Evolutionary conservation across 2,329 filamentous ascomycete genomes (phyloP), one percentile per base, ranked within the genome.

Genomic region (Apiospora sp.): DNA sequence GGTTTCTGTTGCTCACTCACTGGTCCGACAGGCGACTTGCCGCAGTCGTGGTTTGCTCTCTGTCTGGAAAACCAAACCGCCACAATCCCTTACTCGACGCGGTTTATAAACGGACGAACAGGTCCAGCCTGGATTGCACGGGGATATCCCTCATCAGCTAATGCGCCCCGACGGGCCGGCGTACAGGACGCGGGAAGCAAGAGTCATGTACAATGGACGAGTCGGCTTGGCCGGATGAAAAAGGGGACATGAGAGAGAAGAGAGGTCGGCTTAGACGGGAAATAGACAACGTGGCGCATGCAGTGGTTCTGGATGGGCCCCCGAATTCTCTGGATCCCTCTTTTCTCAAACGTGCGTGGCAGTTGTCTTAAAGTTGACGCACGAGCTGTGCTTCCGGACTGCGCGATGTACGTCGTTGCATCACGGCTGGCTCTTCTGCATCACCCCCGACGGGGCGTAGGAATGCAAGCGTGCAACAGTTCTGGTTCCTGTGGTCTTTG

Each of bases 341-440:
- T 49, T 24, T 64, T 24, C 34, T 64, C 34, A 64, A 64, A 64
- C 34, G 19, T 64, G 58, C 58, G 34, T 41, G 58, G 58, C 34
- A 13, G 58, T 24, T 64, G 54, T 64, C 58, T 64, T 64, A 24
- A 19, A 41, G 58, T 64, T 41, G 54, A 64, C 54, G 30, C 54
- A 64, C 54, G 30, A 41, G 13, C 51, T 37, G 22, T 41, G 58
- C 30, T 41, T 64, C 34, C 58, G 34, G 58, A 64, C 30, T 12
- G 34, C 58, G 58, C 58, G 58, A 41, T 37, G 54, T 58, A 58
- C 30, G 58, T 37, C 58, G 58, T 64, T 64, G 34, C 58, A 64
- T 64, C 27, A 34, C 22, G 54, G 16, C 54, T 41, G 37, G 37
- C 37, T 10, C 30, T 61, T 34, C 16, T 58, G 5, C 22, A 22